Evolutionary conservation across 192 early-diverging fungal genomes (phyloP), one percentile per base, ranked within the genome.

Genomic region (Fimicolochytrium jonesii): DNA sequence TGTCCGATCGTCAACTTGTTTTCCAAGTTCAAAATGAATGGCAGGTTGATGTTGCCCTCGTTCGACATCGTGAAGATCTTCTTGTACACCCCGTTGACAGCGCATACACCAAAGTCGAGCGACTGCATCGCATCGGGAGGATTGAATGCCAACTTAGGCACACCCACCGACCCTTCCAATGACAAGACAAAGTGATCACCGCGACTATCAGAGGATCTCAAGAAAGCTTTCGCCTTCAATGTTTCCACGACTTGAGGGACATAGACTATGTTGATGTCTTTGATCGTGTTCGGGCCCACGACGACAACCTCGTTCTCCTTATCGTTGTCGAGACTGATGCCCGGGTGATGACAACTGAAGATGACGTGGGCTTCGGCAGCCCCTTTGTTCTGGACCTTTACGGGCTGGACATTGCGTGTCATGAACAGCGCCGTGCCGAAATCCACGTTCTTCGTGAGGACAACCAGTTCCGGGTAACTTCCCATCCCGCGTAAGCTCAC

Each of bases 31-130:
- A 78, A 43, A 11, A 42, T 20, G 56, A 67, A 79, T 9, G 68
- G 58, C 13, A 85, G 63, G 34, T 41, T 64, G 35, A 83, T 85
- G 37, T 84, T 85, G 28, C 83, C 83, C 22, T 79, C 77, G 44
- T 85, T 85, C 20, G 61, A 66, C 55, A 85, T 75, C 4, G 15
- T 76, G 49, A 85, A 82, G 6, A 59, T 63, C 53, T 68, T 73
- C 53, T 67, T 73, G 60, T 59, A 71, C 3, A 47, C 54, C 28
- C 69, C 67, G 29, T 71, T 56, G 7, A 79, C 55, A 29, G 66
- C 53, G 47, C 77, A 80, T 0, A 83, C 79, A 3, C 83, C 83
- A 66, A 85, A 83, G 50, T 85, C 76, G 2, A 83, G 54, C 6
- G 66, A 37, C 22, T 73, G 49, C 20, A 76, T 49, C 26, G 67